Evolutionary conservation across 1,139 yeast species (phyloP).

Genomic region (Geotrichum cucujoidarum): DNA sequence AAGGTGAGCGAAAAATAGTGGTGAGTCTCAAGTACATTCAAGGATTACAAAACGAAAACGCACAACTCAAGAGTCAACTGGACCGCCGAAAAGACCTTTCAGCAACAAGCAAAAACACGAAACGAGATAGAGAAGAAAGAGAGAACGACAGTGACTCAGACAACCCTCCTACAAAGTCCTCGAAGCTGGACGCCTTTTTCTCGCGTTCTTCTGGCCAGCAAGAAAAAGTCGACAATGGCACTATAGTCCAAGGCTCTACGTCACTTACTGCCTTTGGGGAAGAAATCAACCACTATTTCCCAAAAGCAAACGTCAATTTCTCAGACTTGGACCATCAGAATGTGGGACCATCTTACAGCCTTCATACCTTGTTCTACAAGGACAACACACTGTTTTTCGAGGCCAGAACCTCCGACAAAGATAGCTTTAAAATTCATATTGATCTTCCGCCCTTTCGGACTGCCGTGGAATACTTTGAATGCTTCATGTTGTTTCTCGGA

Average conservation of each 20-base stretch:
- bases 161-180: not conserved
- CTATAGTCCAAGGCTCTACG: not conserved
- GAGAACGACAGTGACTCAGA: not conserved
- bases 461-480: slow-evolving; percentile 68
- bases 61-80: slow-evolving; percentile 45
- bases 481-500: slow-evolving; percentile 72
- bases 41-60: slow-evolving; percentile 63
- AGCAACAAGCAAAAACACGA: not conserved
- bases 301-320: slow-evolving; percentile 5
- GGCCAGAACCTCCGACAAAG: not conserved
- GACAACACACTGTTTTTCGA: not conserved
- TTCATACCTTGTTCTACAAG: not conserved
- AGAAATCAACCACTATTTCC: slow-evolving; percentile 7
- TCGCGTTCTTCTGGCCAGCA: not conserved
- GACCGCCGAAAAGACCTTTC: not conserved
- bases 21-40: slow-evolving; percentile 70
- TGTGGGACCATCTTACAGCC: not conserved
- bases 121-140: not conserved
- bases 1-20: slow-evolving; percentile 72
- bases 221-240: not conserved
- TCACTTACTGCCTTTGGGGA: slow-evolving; percentile 5
- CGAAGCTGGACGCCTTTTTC: not conserved
- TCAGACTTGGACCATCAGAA: not conserved
- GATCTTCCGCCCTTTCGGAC: slow-evolving; percentile 72
- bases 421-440: slow-evolving; percentile 31